Evolutionary conservation across 1,284 basidiomycete genomes (phyloP).

Genomic region (Spongispora temasekensis): DNA sequence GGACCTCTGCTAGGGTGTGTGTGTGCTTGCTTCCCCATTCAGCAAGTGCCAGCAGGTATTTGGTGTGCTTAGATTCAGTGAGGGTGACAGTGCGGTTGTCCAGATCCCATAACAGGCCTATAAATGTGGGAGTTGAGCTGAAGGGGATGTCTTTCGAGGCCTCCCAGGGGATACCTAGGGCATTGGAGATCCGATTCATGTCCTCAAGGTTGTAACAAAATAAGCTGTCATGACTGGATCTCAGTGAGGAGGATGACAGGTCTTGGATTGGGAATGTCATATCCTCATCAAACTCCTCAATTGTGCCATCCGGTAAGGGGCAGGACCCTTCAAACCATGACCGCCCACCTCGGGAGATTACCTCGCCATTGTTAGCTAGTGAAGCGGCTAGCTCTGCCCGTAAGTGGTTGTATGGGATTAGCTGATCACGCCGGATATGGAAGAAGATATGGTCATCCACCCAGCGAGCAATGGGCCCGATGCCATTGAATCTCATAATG

Average conservation of each 20-base stretch:
- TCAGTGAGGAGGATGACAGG: neutral
- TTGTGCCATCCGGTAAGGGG: neutral
- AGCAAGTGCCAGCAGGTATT: neutral
- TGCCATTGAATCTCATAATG: neutral
- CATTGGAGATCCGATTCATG: neutral
- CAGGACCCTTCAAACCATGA: neutral
- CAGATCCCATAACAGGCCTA: neutral
- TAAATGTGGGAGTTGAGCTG: neutral
- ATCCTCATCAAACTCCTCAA: neutral
- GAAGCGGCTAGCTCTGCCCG: neutral
- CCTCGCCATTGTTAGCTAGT: neutral
- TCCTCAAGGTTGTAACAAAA: neutral
- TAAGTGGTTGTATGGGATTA: neutral
- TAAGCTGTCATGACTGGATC: neutral
- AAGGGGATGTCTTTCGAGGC: too few species aligned
- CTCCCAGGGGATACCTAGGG: neutral
- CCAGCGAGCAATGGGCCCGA: neutral
- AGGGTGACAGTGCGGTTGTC: neutral
- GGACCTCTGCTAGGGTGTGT: neutral
- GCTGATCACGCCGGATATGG: neutral
- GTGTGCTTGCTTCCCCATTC: neutral
- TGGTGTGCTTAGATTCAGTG: neutral
- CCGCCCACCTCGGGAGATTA: neutral
- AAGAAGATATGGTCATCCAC: too few species aligned
- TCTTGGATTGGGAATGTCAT: neutral